phyloP scores from a whole-genome alignment of 306 rosid genomes.

The Acmispon strigosus region DNA sequence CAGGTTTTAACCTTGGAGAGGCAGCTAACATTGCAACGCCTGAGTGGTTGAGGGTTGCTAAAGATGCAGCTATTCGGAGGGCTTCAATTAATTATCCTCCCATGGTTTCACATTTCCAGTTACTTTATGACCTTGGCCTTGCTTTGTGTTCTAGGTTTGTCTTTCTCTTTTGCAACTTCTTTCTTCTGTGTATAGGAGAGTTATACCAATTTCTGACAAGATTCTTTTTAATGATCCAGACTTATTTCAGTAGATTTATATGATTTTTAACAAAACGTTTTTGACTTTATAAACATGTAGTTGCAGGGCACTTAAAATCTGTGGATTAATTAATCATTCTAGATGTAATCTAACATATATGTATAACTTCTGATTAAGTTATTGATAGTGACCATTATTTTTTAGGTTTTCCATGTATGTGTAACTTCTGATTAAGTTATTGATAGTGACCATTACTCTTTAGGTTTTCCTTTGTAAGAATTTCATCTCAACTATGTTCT shows the following conservation, averaged over 20 bases:
- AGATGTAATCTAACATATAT: neutral
- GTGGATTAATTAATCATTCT: neutral
- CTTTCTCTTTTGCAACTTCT: neutral
- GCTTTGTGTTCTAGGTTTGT: constrained; percentile 69
- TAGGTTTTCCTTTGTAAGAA: neutral
- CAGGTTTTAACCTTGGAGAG: constrained; percentile 74
- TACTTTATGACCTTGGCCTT: constrained; percentile 73
- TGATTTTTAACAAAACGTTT: neutral
- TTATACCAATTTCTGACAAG: neutral
- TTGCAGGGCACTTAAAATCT: neutral
- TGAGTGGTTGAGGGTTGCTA: constrained; percentile 76
- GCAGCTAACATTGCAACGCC: constrained; percentile 86
- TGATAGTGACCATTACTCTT: neutral
- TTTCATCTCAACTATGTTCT: neutral
- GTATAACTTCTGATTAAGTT: neutral
- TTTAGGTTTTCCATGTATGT: neutral
- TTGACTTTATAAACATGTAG: neutral
- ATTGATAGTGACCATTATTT: neutral
- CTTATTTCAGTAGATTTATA: neutral
- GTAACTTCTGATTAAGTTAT: neutral
- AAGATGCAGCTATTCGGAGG: constrained; percentile 77
- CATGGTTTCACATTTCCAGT: constrained; percentile 80
- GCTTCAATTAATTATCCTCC: constrained; percentile 83
- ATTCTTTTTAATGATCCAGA: neutral
- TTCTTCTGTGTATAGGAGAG: neutral